phyloP scores from a whole-genome alignment of 768 basidiomycete genomes.

The Royoungia palumana region DNA sequence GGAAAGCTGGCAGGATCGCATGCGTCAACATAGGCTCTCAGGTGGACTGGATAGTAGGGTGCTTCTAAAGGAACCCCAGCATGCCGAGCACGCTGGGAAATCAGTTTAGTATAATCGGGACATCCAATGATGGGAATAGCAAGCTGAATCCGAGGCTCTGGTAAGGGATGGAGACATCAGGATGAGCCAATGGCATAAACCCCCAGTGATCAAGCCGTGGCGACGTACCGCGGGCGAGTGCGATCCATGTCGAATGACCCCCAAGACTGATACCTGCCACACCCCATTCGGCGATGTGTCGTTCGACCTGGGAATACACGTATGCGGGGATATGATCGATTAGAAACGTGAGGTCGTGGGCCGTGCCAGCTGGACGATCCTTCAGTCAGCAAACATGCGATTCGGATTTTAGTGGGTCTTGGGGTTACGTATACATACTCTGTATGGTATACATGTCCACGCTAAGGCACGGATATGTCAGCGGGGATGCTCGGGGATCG shows the following conservation, averaged over 20 bases:
- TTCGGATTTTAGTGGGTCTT: not conserved
- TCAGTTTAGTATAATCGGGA: conserved; percentile 61
- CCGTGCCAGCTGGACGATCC: conserved; percentile 48
- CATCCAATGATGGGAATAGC: conserved; percentile 64
- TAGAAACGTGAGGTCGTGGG: conserved; percentile 72
- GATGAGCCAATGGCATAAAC: not conserved
- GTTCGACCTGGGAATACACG: conserved; percentile 66
- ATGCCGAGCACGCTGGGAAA: conserved; percentile 51
- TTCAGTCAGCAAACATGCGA: not conserved
- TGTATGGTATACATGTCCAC: conserved; percentile 33
- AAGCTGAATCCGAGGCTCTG: conserved; percentile 45
- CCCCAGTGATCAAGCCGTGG: not conserved
- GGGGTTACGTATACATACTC: conserved; percentile 14
- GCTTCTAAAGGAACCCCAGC: conserved; percentile 42
- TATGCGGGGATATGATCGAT: conserved; percentile 77
- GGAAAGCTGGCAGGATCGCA: conserved; percentile 46
- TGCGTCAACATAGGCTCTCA: conserved; percentile 45
- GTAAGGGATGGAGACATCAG: not conserved
- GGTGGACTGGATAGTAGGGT: conserved; percentile 55
- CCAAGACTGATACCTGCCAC: conserved; percentile 78
- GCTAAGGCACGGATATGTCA: conserved; percentile 13
- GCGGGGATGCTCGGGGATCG: not conserved
- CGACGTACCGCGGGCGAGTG: conserved; percentile 44
- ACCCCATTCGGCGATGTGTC: conserved; percentile 62
- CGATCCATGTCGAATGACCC: conserved; percentile 80